Evolutionary conservation across 305 asterid genomes (phyloP).

Genomic region (Fraxinus latifolia): DNA sequence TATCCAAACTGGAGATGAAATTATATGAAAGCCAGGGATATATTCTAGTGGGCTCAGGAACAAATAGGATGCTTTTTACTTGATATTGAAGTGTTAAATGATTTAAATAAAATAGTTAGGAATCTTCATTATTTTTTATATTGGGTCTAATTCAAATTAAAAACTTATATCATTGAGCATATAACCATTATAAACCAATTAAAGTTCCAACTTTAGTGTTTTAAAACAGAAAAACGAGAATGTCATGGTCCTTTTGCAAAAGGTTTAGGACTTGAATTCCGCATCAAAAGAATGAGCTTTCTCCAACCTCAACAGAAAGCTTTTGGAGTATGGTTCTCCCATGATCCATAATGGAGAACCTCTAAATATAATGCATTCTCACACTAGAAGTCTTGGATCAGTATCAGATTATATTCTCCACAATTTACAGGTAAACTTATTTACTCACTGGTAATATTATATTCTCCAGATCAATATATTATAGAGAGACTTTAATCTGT

Average conservation of each 20-base stretch:
- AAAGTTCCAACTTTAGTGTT: neutral
- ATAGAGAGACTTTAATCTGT: neutral
- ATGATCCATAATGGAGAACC: neutral
- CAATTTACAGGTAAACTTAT: conserved; percentile 5
- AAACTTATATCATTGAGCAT: neutral
- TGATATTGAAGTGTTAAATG: neutral
- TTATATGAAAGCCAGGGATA: neutral
- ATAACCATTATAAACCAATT: neutral
- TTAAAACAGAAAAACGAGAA: neutral
- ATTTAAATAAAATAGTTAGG: neutral
- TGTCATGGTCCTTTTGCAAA: neutral
- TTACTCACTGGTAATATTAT: neutral
- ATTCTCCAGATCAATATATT: neutral
- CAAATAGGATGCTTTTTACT: neutral
- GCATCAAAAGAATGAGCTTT: no score
- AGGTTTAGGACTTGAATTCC: neutral
- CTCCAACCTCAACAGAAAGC: neutral
- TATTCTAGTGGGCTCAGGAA: neutral
- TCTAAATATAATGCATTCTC: neutral
- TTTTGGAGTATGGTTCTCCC: neutral
- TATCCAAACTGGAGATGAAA: neutral
- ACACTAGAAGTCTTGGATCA: conserved; percentile 10
- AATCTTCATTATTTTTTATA: neutral
- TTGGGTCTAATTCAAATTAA: neutral
- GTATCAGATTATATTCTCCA: conserved; percentile 4